These are phyloP conservation scores for Saturnispora silvae DNA, from an alignment of 805 yeast species.

Conservation along the genomic window DNA sequence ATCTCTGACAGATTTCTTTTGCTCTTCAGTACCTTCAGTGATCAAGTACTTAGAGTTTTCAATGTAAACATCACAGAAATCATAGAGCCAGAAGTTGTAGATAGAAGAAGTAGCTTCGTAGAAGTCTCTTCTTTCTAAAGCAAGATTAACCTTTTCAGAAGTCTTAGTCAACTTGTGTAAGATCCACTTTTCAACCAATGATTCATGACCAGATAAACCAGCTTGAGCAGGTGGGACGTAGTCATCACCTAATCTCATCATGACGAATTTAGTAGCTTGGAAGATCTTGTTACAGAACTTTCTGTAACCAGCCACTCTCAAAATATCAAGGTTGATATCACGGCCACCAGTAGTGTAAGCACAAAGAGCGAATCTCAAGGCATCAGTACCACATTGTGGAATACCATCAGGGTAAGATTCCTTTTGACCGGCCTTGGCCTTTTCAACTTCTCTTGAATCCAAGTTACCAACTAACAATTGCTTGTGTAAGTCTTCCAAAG, in stretches of 20 bases:
- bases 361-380: conserved; percentile 94
- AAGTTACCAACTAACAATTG: conserved; percentile 74
- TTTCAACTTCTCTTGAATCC: conserved; percentile 78
- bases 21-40: conserved; percentile 78
- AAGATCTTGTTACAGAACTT: conserved; percentile 99
- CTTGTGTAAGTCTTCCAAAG: conserved; percentile 67
- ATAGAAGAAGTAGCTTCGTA: conserved; percentile 76
- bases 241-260: conserved; percentile 84
- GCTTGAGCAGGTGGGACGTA: conserved; percentile 68
- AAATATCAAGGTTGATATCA: conserved; percentile 90
- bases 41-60: conserved; percentile 93
- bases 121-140: conserved; percentile 80
- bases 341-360: conserved; percentile 98
- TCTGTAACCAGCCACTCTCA: conserved; percentile 97
- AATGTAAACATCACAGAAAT: conserved; percentile 94
- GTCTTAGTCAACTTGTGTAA: conserved; percentile 73
- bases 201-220: conserved; percentile 61
- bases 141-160: conserved; percentile 49
- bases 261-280: conserved; percentile 95
- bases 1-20: conserved; percentile 84
- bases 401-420: conserved; percentile 92
- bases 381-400: conserved; percentile 99
- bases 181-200: conserved; percentile 95
- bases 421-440: conserved; percentile 81
- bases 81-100: conserved; percentile 90